Percentiles rank a stretch among this genome's conserved stretches.
Evolutionary conservation across 2,329 filamentous ascomycete species (phyloP).

Genomic region (Purpureocillium takamizusanense): DNA sequence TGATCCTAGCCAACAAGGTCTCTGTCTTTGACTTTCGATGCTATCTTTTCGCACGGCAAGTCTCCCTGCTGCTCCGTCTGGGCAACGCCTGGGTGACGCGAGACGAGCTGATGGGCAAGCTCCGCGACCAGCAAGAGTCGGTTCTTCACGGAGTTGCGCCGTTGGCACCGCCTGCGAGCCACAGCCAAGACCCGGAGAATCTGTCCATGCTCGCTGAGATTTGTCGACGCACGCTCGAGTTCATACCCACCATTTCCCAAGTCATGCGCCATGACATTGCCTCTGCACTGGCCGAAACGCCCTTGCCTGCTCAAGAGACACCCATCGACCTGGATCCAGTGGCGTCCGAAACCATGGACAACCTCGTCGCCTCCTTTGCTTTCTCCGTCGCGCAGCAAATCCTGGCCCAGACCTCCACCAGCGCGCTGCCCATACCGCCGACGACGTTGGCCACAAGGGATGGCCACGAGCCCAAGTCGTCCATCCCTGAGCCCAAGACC

Average conservation of each 20-base stretch:
- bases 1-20: constrained; percentile 90
- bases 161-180: constrained; percentile 35
- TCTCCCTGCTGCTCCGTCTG: constrained; percentile 70
- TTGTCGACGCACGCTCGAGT: constrained; percentile 72
- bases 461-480: constrained; percentile 48
- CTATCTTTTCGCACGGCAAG: constrained; percentile 87
- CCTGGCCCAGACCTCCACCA: constrained; percentile 64
- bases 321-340: constrained; percentile 24
- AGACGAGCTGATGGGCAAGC: constrained; percentile 52
- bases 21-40: constrained; percentile 92
- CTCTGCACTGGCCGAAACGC: constrained; percentile 40
- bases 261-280: constrained; percentile 72
- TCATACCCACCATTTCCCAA: constrained; percentile 71
- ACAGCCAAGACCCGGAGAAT: constrained; percentile 59
- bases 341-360: constrained; percentile 53
- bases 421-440: constrained; percentile 56
- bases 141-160: constrained; percentile 49
- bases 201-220: constrained; percentile 76
- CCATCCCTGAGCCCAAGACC: constrained; percentile 59
- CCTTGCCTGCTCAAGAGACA: no score
- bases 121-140: constrained; percentile 53
- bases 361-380: constrained; percentile 68
- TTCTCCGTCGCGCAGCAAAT: constrained; percentile 71
- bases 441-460: constrained; percentile 39
- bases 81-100: constrained; percentile 62